These are phyloP conservation scores for Fusarium pseudograminearum DNA, from an alignment of 2,329 filamentous ascomycete genomes.

Conservation along the genomic window DNA sequence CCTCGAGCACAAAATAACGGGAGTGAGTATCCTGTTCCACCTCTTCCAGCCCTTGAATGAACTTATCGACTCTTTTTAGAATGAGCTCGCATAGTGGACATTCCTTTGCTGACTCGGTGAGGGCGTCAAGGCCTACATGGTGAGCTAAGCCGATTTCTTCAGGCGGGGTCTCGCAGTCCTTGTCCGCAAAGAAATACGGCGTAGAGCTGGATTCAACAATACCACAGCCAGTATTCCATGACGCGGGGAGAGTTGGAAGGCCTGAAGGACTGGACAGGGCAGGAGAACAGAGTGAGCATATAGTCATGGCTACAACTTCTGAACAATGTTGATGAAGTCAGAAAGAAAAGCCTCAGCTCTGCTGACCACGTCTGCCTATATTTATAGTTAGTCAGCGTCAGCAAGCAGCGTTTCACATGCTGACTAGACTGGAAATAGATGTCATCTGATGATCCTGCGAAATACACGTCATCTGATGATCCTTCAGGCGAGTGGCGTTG, in stretches of 20 bases:
- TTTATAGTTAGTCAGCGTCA: not conserved
- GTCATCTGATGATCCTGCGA: not conserved
- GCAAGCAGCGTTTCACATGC: not conserved
- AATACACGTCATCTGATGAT: not conserved
- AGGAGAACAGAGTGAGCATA: not conserved
- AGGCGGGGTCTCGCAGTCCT: not conserved
- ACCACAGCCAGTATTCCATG: not conserved
- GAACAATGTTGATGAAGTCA: not conserved
- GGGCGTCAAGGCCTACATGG: not conserved
- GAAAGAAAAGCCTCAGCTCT: not conserved
- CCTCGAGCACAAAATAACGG: not conserved
- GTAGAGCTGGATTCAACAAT: not conserved
- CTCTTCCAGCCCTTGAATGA: not conserved
- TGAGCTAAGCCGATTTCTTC: not conserved
- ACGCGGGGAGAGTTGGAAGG: not conserved
- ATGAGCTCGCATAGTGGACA: not conserved
- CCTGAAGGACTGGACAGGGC: not conserved
- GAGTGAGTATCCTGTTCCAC: not conserved
- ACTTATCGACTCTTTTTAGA: not conserved
- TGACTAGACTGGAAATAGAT: not conserved
- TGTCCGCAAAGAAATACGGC: not conserved
- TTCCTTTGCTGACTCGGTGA: not conserved
- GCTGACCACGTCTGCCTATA: not conserved
- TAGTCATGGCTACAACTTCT: not conserved
- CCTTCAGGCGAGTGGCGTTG: not conserved